Base-by-base conservation (phyloP, 805 yeast species). In the Tetrapisispora nanseiensis region DNA sequence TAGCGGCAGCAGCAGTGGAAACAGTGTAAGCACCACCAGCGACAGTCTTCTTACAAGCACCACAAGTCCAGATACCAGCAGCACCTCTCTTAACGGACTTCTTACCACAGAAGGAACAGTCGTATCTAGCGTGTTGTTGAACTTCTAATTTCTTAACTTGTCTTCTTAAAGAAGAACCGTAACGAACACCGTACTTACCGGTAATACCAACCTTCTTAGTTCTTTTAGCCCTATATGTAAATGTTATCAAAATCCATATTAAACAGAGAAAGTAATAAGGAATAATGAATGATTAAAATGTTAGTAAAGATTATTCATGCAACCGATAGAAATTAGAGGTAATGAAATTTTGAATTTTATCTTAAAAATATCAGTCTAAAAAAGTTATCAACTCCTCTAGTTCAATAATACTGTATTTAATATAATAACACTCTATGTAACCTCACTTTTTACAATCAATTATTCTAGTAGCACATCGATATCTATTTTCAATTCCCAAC, bases 21-120 rank as follows among this genome's bases (percentile, higher is more conserved):
- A 92, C 89, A 66, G 96, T 80, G 89, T 92, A 92, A 74, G 99
- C 99, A 80, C 99, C 99, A 72, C 99, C 99, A 65, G 99, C 99
- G 68, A 92, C 86, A 60, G 95, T 83, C 83, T 86, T 92, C 65
- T 74, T 75, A 78, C 98, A 90, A 59, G 95, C 75, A 73, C 78
- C 76, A 80, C 98, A 92, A 69, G 75, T 71, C 99, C 99, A 92
- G 89, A 92, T 86, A 77, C 99, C 99, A 68, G 94, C 78, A 62
- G 98, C 87, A 68, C 82, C 84, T 81, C 99, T 87, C 78, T 80
- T 87, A 58, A 94, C 97, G 55, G 95, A 68, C 79, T 86, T 86
- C 85, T 92, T 92, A 75, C 99, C 99, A 77, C 97, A 90, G 97
- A 92, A 92, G 52, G 98, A 80, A 75, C 97, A 92, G 74, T 86